Evolutionary conservation across 495 filamentous ascomycete genomes (phyloP).

Genomic region (Podospora pseudoanserina): DNA sequence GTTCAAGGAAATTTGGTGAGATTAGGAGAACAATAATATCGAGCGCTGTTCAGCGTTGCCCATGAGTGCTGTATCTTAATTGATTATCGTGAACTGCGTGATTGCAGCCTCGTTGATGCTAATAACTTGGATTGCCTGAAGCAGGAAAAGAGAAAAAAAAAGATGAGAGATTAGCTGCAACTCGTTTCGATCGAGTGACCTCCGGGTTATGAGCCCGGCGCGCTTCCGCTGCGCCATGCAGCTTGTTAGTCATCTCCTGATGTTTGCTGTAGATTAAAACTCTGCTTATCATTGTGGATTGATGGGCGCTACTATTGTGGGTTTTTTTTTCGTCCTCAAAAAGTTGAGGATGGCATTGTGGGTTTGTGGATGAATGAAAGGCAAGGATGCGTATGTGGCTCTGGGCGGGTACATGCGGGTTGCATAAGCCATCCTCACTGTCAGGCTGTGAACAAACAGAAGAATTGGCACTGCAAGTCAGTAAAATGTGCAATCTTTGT

Average conservation of each 20-base stretch:
- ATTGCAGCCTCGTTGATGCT: background rate
- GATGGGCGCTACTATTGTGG: background rate
- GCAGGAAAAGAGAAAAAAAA: background rate
- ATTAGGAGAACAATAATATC: background rate
- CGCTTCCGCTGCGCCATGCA: constrained; percentile 31
- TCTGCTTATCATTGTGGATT: background rate
- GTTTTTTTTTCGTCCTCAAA: background rate
- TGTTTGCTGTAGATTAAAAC: background rate
- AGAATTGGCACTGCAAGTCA: too few relatives aligned
- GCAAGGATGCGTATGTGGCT: background rate
- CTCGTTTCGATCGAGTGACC: constrained; percentile 33
- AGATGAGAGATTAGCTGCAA: constrained; percentile 19
- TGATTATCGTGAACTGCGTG: background rate
- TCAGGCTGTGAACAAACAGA: too few relatives aligned
- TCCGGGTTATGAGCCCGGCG: constrained; percentile 34
- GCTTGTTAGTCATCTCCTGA: constrained; percentile 9
- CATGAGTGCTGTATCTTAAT: background rate
- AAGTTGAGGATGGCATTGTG: background rate
- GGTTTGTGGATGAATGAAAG: background rate
- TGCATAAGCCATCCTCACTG: background rate
- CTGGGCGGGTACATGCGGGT: background rate
- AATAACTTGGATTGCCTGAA: background rate
- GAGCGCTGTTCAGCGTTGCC: background rate
- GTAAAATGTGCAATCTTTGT: too few relatives aligned
- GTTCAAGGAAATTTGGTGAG: background rate